Evolutionary conservation across 495 filamentous ascomycete genomes (phyloP).

Genomic region (Neurospora sp.): DNA sequence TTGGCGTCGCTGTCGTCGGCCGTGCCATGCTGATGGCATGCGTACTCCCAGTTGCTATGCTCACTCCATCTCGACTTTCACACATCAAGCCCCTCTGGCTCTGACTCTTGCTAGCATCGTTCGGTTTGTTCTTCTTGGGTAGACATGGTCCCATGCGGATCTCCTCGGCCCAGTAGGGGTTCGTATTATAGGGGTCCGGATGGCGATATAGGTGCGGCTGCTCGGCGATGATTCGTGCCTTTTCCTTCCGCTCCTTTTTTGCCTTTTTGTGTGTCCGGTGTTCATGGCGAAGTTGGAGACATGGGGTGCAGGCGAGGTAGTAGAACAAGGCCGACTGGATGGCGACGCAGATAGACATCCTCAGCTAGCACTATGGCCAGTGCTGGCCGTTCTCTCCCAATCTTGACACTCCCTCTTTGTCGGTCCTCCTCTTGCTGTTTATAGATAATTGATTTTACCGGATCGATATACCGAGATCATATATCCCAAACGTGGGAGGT

Average conservation of each 20-base stretch:
- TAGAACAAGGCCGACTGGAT: constrained; percentile 81
- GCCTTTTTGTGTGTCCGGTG: constrained; percentile 59
- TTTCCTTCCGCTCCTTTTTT: constrained; percentile 47
- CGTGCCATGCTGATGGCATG: constrained; percentile 14
- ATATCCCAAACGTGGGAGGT: background rate
- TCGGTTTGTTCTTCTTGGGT: constrained; percentile 48
- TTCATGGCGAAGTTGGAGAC: constrained; percentile 51
- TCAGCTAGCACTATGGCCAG: constrained; percentile 8
- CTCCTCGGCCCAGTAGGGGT: constrained; percentile 79
- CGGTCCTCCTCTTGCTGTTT: background rate
- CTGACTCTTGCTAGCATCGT: constrained; percentile 36
- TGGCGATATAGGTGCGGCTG: constrained; percentile 67
- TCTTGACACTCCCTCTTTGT: background rate
- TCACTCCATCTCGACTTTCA: constrained; percentile 25
- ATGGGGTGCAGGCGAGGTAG: constrained; percentile 75
- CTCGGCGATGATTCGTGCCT: constrained; percentile 48
- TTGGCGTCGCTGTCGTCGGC: constrained; percentile 7
- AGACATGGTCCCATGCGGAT: constrained; percentile 69
- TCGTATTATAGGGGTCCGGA: constrained; percentile 72
- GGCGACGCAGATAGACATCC: constrained; percentile 44
- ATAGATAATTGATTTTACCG: background rate
- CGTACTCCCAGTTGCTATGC: constrained; percentile 22
- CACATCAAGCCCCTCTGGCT: constrained; percentile 40
- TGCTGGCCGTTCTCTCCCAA: background rate
- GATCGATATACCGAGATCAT: background rate